These are phyloP conservation scores for Hypoxylon perforatum DNA, from an alignment of 495 filamentous ascomycete species.

Conservation along the genomic window DNA sequence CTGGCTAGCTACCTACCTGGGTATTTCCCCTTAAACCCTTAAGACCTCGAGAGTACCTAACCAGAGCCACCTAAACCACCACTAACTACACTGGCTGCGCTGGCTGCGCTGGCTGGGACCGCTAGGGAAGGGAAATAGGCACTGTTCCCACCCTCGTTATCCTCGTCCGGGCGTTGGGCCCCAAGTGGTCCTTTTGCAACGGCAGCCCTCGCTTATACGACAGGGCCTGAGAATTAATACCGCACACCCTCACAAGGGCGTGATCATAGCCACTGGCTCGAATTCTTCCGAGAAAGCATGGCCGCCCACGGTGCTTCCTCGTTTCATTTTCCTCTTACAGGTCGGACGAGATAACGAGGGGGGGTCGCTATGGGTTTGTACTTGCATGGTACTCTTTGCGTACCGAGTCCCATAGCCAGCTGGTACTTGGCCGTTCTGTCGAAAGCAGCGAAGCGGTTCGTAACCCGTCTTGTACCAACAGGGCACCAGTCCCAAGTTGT, in stretches of 20 bases:
- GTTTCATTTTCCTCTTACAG: conserved; percentile 36
- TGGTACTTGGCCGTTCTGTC: conserved; percentile 23
- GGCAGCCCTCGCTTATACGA: conserved; percentile 42
- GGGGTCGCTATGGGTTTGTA: conserved; percentile 20
- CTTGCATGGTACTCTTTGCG: conserved; percentile 32
- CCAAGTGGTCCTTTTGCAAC: conserved; percentile 44
- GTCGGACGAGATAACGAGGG: conserved; percentile 31
- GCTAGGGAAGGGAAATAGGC: conserved; percentile 26
- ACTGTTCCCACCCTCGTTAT: conserved; percentile 39
- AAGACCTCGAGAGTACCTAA: conserved; percentile 23
- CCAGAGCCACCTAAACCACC: conserved; percentile 15
- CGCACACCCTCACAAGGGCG: conserved; percentile 44
- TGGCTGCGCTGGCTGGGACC: neutral
- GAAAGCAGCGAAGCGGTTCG: conserved; percentile 32
- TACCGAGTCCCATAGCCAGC: conserved; percentile 24
- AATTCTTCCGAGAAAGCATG: conserved; percentile 35
- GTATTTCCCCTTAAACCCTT: too few relatives aligned
- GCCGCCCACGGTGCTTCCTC: conserved; percentile 33
- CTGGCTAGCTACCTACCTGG: too few relatives aligned
- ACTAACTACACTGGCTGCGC: too few relatives aligned
- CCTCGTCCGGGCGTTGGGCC: conserved; percentile 36
- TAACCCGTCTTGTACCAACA: conserved; percentile 36
- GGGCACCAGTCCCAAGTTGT: conserved; percentile 40
- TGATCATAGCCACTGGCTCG: conserved; percentile 41
- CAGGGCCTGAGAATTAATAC: conserved; percentile 45